Percentiles rank a stretch among this genome's conserved stretches.
phyloP scores from a whole-genome alignment of 2,329 filamentous ascomycete genomes.

The Penicillium hesseltinei region DNA sequence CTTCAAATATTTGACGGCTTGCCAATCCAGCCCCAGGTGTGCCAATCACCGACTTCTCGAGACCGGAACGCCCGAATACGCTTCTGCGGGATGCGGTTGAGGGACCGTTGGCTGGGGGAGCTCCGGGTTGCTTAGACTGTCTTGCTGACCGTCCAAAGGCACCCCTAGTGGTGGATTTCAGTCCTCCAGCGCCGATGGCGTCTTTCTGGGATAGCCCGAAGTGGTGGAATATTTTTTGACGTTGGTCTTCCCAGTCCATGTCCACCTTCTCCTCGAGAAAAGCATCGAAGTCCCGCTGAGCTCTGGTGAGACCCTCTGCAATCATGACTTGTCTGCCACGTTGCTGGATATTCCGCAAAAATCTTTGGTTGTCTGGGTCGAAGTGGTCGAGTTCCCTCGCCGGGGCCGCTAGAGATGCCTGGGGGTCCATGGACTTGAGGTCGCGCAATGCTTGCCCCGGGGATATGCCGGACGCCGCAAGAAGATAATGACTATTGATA shows the following conservation, averaged over 20 bases:
- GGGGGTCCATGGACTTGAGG: conserved; percentile 74
- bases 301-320: conserved; percentile 82
- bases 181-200: conserved; percentile 41
- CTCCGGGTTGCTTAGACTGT: conserved; percentile 40
- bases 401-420: conserved; percentile 52
- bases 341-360: conserved; percentile 80
- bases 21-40: conserved; percentile 66
- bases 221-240: conserved; percentile 90
- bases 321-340: conserved; percentile 92
- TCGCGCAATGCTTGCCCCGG: conserved; percentile 82
- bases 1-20: conserved; percentile 63
- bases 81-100: conserved; percentile 49
- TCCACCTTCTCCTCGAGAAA: conserved; percentile 94
- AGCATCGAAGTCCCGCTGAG: conserved; percentile 84
- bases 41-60: conserved; percentile 85
- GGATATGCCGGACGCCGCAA: conserved; percentile 90
- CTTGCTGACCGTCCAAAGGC: conserved; percentile 52
- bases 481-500: conserved; percentile 72
- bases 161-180: conserved; percentile 36
- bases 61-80: conserved; percentile 65
- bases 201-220: conserved; percentile 73
- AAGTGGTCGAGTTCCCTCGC: conserved; percentile 41
- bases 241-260: conserved; percentile 93
- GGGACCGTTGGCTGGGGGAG: conserved; percentile 45
- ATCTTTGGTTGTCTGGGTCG: conserved; percentile 63